Evolutionary conservation across 306 rosid genomes (phyloP).

Genomic region (Fragaria vesca): DNA sequence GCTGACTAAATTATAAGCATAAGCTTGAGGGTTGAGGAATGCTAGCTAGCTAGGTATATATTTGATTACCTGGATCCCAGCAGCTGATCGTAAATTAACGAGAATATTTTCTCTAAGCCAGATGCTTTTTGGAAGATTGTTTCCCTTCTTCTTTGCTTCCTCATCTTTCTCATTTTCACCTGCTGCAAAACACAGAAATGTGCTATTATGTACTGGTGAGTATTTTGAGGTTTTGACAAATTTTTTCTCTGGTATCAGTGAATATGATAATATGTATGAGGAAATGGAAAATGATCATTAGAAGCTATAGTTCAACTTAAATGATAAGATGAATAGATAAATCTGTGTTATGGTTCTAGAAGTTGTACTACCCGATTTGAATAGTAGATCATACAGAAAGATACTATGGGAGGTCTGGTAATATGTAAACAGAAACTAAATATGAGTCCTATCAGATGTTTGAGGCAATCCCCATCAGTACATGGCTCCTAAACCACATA

Average conservation of each 20-base stretch:
- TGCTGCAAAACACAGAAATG: not conserved
- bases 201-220: not conserved
- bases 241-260: not conserved
- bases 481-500: not conserved
- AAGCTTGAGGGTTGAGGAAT: not conserved
- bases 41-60: not conserved
- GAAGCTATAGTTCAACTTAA: too few relatives aligned
- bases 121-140: conserved; percentile 27
- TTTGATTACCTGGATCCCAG: conserved; percentile 56
- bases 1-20: not conserved
- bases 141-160: conserved; percentile 16
- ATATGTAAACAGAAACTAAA: not conserved
- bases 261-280: not conserved
- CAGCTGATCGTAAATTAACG: conserved; percentile 47
- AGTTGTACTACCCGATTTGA: too few relatives aligned
- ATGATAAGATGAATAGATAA: not conserved
- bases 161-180: conserved; percentile 18
- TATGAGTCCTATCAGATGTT: not conserved
- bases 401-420: conserved; percentile 30
- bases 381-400: too few relatives aligned
- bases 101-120: conserved; percentile 49
- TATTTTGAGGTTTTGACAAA: not conserved
- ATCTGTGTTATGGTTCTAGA: too few relatives aligned
- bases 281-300: too few relatives aligned
- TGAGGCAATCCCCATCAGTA: not conserved